A percentile compares a stretch with the other conserved stretches of the same genome.
These are phyloP conservation scores for Acacia acuminata DNA, from an alignment of 306 rosid species.

Conservation along the genomic window DNA sequence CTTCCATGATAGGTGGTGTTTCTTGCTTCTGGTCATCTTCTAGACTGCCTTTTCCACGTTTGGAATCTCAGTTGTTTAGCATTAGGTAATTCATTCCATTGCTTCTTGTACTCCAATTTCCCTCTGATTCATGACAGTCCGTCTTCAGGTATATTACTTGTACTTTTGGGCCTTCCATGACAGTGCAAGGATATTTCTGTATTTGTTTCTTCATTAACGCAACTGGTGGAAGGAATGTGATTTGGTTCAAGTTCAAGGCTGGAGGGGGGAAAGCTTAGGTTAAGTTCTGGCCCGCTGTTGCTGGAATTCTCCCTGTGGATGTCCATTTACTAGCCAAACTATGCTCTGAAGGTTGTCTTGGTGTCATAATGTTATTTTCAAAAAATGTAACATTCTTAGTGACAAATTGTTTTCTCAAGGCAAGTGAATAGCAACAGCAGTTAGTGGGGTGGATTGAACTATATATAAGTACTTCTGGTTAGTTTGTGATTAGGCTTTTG, in stretches of 20 bases:
- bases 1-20: not conserved
- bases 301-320: not conserved
- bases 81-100: not conserved
- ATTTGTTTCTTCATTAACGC: not conserved
- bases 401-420: not conserved
- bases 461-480: not conserved
- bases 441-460: not conserved
- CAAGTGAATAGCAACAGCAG: not conserved
- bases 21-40: not conserved
- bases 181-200: not conserved
- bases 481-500: not conserved
- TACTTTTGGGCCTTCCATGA: not conserved
- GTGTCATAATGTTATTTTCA: not conserved
- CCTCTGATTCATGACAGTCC: not conserved
- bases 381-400: not conserved
- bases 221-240: not conserved
- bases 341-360: not conserved
- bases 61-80: not conserved
- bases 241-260: not conserved
- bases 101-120: not conserved
- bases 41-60: not conserved
- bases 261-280: not conserved
- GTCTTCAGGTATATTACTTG: not conserved
- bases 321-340: not conserved
- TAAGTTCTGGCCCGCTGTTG: not conserved